A percentile compares a stretch with the other conserved stretches of the same genome.
phyloP scores from a whole-genome alignment of 352 stramenopile genomes.

The Pelagophyceae sp. region DNA sequence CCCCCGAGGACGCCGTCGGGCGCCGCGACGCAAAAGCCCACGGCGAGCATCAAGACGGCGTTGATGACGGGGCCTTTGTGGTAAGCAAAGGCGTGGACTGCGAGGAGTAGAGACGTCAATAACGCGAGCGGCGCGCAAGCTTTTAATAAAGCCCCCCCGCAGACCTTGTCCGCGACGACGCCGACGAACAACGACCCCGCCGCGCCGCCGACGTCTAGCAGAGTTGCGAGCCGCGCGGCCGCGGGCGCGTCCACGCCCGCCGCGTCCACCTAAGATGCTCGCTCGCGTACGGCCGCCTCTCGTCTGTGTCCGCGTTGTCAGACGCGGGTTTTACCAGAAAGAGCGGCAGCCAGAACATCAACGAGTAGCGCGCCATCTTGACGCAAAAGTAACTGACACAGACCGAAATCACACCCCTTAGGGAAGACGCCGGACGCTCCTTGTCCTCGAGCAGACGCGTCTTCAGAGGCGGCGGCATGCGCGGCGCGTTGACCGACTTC shows the following conservation, averaged over 20 bases:
- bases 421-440: too few relatives aligned
- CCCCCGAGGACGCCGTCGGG: slow-evolving; percentile 5
- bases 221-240: background rate
- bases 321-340: too few relatives aligned
- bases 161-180: background rate
- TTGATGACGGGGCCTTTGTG: background rate
- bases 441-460: too few relatives aligned
- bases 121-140: background rate
- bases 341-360: slow-evolving; percentile 13
- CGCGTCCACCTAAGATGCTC: too few relatives aligned
- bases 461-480: background rate
- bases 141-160: background rate
- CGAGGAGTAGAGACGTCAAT: background rate
- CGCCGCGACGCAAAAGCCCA: background rate
- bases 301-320: too few relatives aligned
- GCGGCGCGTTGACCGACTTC: background rate
- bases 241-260: background rate
- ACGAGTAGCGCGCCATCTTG: background rate
- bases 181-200: background rate
- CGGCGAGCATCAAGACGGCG: slow-evolving; percentile 1
- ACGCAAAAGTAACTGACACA: background rate
- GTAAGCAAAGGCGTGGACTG: background rate
- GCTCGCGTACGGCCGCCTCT: too few relatives aligned
- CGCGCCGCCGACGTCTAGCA: slow-evolving; percentile 3
- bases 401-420: background rate